These are phyloP conservation scores for Westerdykella sp. DNA, from an alignment of 2,329 filamentous ascomycete species.

Conservation along the genomic window DNA sequence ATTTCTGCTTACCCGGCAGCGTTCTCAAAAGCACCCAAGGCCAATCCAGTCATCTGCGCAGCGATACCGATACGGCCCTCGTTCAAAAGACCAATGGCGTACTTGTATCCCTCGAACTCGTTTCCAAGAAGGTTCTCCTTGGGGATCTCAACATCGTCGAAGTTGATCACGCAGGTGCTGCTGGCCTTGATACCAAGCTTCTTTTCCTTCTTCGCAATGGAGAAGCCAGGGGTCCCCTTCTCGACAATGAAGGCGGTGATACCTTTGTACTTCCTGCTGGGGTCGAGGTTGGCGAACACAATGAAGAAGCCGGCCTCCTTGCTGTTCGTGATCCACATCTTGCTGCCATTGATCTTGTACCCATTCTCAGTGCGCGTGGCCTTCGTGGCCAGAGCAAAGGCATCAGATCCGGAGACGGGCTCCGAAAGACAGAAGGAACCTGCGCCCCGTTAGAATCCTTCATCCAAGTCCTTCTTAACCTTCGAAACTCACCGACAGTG, in stretches of 20 bases:
- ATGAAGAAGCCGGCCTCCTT: constrained; percentile 94
- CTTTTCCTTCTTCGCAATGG: constrained; percentile 99
- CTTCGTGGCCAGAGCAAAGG: constrained; percentile 89
- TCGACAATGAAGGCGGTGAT: constrained; percentile 95
- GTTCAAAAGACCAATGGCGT: constrained; percentile 88
- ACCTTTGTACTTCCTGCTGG: constrained; percentile 87
- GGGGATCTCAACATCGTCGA: constrained; percentile 90
- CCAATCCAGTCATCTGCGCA: constrained; percentile 96
- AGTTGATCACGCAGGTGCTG: constrained; percentile 94
- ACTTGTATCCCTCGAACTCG: constrained; percentile 93
- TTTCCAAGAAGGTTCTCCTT: constrained; percentile 82
- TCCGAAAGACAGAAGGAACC: constrained; percentile 89
- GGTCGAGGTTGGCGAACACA: constrained; percentile 94
- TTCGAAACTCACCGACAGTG: constrained; percentile 56
- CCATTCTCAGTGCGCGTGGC: constrained; percentile 76
- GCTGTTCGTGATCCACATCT: constrained; percentile 99
- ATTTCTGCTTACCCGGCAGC: constrained; percentile 59
- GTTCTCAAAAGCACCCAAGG: constrained; percentile 91
- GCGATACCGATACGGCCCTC: constrained; percentile 97
- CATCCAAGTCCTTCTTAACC: background rate
- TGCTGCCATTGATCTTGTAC: constrained; percentile 81
- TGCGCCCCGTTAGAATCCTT: background rate
- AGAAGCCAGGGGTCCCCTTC: constrained; percentile 82
- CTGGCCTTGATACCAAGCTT: constrained; percentile 95
- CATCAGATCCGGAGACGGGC: constrained; percentile 87